phyloP scores from a whole-genome alignment of 305 asterid species.

The Andrographis paniculata region DNA sequence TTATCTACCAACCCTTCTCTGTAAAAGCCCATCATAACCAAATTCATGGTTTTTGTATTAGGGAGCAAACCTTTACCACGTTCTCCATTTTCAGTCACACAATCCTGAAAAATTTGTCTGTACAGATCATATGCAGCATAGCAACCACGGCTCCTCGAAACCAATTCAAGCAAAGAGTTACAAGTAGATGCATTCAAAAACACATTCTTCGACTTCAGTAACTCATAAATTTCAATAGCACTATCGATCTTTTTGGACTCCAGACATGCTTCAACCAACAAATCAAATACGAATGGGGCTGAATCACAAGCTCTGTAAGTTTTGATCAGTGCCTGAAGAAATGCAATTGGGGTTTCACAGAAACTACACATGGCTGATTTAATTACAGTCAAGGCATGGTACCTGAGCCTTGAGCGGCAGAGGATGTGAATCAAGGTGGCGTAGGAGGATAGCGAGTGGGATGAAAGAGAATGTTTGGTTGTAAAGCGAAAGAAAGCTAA shows the following conservation, averaged over 20 bases:
- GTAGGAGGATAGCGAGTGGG: slow-evolving; percentile 62
- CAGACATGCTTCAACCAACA: slow-evolving; percentile 55
- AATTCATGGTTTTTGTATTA: slow-evolving; percentile 43
- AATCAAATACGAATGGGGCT: slow-evolving; percentile 85
- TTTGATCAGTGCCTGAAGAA: slow-evolving; percentile 53
- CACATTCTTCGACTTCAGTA: slow-evolving; percentile 47
- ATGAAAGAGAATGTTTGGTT: slow-evolving; percentile 46
- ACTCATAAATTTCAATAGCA: slow-evolving; percentile 39
- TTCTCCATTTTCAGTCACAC: slow-evolving; percentile 12
- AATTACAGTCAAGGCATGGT: slow-evolving; percentile 42
- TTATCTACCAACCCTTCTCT: slow-evolving; percentile 60
- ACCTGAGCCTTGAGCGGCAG: slow-evolving; percentile 58
- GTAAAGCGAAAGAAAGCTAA: slow-evolving; percentile 68
- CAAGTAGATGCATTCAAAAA: slow-evolving; percentile 35
- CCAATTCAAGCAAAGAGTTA: slow-evolving; percentile 60
- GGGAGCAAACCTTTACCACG: slow-evolving; percentile 23
- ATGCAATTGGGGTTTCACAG: slow-evolving; percentile 30
- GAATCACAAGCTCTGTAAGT: slow-evolving; percentile 72
- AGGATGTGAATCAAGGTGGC: slow-evolving; percentile 66
- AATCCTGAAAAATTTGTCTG: slow-evolving; percentile 35
- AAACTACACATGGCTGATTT: slow-evolving; percentile 52
- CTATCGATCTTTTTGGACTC: slow-evolving; percentile 60
- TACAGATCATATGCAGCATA: slow-evolving; percentile 58
- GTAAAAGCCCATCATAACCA: slow-evolving; percentile 59
- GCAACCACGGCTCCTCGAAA: slow-evolving; percentile 48